phyloP scores from a whole-genome alignment of 768 basidiomycete genomes.

The Termitomyces heimii region DNA sequence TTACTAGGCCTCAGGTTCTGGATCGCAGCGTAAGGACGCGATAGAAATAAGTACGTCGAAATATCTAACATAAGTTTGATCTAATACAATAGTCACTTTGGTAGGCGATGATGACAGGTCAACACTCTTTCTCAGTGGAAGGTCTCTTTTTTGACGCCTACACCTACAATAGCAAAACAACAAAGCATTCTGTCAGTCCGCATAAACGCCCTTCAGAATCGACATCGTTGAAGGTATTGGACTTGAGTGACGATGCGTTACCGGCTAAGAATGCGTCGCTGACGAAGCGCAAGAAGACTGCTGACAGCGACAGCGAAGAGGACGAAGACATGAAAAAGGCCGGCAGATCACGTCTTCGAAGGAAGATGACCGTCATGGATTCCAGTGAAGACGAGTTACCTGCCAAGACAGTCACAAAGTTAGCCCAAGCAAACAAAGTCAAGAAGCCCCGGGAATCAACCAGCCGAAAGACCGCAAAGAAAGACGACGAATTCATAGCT shows the following conservation, averaged over 20 bases:
- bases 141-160: background rate
- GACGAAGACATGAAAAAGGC: background rate
- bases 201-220: background rate
- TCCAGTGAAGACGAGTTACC: conserved; percentile 22
- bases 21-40: conserved; percentile 13
- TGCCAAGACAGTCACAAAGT: conserved; percentile 33
- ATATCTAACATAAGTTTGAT: background rate
- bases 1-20: conserved; percentile 6
- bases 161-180: background rate
- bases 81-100: background rate
- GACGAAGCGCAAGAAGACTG: conserved; percentile 28
- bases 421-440: conserved; percentile 8
- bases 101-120: background rate
- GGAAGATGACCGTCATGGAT: conserved; percentile 2
- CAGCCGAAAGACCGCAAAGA: conserved; percentile 17
- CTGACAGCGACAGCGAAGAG: conserved; percentile 30
- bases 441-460: conserved; percentile 17
- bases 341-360: conserved; percentile 5
- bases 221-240: background rate
- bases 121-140: background rate
- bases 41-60: conserved; percentile 23
- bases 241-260: conserved; percentile 17
- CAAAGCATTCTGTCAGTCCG: background rate
- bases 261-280: conserved; percentile 7
- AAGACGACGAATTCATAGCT: conserved; percentile 23